Evolutionary conservation across 805 yeast species (phyloP).

Genomic region (Sungouiozyma ichnusensis): DNA sequence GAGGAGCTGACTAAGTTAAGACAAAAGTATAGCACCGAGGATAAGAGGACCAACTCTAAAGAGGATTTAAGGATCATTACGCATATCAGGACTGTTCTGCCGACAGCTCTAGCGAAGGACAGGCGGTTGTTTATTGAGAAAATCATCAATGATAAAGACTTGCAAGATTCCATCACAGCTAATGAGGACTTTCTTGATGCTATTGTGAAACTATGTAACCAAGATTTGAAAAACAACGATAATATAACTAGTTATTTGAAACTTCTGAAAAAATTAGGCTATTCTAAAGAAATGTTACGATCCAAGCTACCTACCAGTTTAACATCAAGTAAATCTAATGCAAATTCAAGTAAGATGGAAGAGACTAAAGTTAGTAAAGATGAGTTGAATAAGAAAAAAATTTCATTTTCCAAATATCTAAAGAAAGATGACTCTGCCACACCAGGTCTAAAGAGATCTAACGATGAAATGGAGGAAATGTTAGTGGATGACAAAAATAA

Average conservation of each 20-base stretch:
- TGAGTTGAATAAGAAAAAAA: constrained; percentile 24
- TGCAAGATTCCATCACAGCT: constrained; percentile 5
- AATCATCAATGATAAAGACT: constrained; percentile 6
- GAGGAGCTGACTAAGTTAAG: constrained; percentile 15
- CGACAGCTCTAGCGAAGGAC: constrained; percentile 17
- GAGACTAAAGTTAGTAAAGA: constrained; percentile 5
- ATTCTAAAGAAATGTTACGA: constrained; percentile 6
- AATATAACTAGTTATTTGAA: constrained; percentile 18
- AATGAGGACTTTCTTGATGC: constrained; percentile 9
- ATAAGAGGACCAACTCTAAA: background rate
- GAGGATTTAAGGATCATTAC: constrained; percentile 8
- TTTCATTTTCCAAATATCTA: constrained; percentile 26
- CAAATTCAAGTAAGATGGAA: background rate
- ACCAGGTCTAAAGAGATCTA: constrained; percentile 1
- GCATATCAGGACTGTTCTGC: constrained; percentile 17
- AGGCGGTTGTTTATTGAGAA: constrained; percentile 20
- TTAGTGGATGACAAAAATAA: background rate
- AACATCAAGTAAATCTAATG: background rate
- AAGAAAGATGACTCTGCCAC: constrained; percentile 18
- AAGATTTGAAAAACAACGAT: constrained; percentile 18
- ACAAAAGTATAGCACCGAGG: background rate
- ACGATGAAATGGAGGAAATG: background rate
- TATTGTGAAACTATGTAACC: constrained; percentile 15
- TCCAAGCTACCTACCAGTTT: constrained; percentile 5
- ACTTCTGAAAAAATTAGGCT: constrained; percentile 16